Percentiles rank a stretch among this genome's conserved stretches.
These are phyloP conservation scores for Xylariaceae sp. DNA, from an alignment of 2,329 filamentous ascomycete species.

Conservation along the genomic window DNA sequence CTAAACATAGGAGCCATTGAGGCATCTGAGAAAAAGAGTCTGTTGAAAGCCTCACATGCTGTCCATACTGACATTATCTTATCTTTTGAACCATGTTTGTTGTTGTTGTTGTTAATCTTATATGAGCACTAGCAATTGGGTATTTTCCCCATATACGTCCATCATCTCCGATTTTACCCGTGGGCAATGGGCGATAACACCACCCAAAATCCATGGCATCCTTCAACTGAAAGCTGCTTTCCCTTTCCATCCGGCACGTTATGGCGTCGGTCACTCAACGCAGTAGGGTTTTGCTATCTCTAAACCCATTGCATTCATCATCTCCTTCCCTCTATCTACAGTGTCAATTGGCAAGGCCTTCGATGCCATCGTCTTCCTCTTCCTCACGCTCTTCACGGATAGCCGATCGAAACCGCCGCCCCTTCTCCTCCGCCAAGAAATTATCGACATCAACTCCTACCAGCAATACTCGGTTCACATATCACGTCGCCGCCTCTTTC, in stretches of 20 bases:
- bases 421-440: slow-evolving; percentile 25
- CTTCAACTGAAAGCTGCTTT: background rate
- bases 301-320: slow-evolving; percentile 14
- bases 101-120: no score
- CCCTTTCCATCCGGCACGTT: slow-evolving; percentile 19
- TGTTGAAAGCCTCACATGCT: no score
- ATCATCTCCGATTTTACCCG: slow-evolving; percentile 23
- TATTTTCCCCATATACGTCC: no score
- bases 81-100: no score
- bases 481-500: slow-evolving; percentile 70
- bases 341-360: slow-evolving; percentile 14
- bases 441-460: no score
- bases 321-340: slow-evolving; percentile 19
- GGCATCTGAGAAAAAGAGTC: no score
- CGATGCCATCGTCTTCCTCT: slow-evolving; percentile 7
- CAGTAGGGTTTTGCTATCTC: slow-evolving; percentile 15
- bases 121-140: no score
- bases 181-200: slow-evolving; percentile 12
- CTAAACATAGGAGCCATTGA: no score
- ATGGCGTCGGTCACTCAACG: slow-evolving; percentile 26
- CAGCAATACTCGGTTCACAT: slow-evolving; percentile 47
- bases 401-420: no score
- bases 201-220: background rate
- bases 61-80: no score
- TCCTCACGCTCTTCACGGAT: slow-evolving; percentile 12